A percentile compares a stretch with the other conserved stretches of the same genome.
These are phyloP conservation scores for Candida golubevii DNA, from an alignment of 805 yeast species.

Conservation along the genomic window DNA sequence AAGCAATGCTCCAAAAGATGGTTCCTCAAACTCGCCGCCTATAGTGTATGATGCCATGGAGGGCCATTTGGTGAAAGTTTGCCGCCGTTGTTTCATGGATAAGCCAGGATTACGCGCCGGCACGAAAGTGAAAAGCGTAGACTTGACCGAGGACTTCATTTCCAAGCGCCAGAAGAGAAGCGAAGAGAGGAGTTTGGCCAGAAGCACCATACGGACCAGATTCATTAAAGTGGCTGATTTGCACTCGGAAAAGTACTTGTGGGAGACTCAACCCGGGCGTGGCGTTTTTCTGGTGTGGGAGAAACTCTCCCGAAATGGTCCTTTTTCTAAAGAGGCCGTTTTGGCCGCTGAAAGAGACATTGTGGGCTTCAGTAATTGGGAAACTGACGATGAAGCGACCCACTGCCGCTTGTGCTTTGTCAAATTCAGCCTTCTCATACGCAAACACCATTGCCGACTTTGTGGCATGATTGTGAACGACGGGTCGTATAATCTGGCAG, in stretches of 20 bases:
- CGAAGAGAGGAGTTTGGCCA: conserved; percentile 49
- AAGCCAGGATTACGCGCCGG: conserved; percentile 57
- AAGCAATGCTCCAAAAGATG: conserved; percentile 43
- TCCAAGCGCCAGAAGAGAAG: conserved; percentile 36
- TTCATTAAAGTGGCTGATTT: conserved; percentile 43
- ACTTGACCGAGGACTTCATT: conserved; percentile 43
- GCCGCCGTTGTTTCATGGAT: conserved; percentile 53
- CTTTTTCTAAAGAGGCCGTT: conserved; percentile 4
- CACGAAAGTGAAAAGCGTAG: conserved; percentile 29
- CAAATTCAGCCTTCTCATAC: conserved; percentile 49
- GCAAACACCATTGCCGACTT: conserved; percentile 89
- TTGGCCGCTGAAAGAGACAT: conserved; percentile 22
- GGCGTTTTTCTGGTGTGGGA: conserved; percentile 2
- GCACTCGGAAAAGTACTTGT: conserved; percentile 9
- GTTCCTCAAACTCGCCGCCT: conserved; percentile 20
- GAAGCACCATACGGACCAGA: conserved; percentile 56
- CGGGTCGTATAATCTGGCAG: conserved; percentile 26
- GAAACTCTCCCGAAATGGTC: not conserved
- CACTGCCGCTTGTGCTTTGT: conserved; percentile 63
- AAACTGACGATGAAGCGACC: conserved; percentile 33
- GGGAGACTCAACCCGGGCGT: not conserved
- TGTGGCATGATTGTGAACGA: conserved; percentile 87
- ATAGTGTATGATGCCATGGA: conserved; percentile 25
- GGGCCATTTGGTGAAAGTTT: conserved; percentile 68
- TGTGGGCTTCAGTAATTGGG: conserved; percentile 60